Percentiles rank a stretch among this genome's conserved stretches.
phyloP scores from a whole-genome alignment of 2,329 filamentous ascomycete genomes.

The Phaeophleospora eucalypticola region DNA sequence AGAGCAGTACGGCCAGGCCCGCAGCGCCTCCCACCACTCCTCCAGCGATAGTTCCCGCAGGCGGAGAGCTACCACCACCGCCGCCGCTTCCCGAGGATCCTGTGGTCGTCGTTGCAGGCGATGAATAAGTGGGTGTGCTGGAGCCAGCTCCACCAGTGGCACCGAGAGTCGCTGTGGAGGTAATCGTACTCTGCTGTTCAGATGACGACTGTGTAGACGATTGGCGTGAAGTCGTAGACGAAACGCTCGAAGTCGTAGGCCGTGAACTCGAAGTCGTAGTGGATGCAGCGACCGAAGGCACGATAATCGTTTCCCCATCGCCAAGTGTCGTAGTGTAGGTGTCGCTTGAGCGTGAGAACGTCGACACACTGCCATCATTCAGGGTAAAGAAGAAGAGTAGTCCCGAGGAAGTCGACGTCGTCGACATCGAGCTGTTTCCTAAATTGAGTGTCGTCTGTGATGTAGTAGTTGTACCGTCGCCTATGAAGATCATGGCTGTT shows the following conservation, averaged over 20 bases:
- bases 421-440: conserved; percentile 2
- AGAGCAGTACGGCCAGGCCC: conserved; percentile 50
- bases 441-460: conserved; percentile 19
- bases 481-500: conserved; percentile 18
- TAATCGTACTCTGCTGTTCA: conserved; percentile 10
- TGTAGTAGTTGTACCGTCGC: conserved; percentile 20
- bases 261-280: conserved; percentile 9
- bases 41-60: conserved; percentile 55
- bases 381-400: conserved; percentile 25
- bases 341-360: conserved; percentile 19
- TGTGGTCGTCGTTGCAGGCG: conserved; percentile 11
- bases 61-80: conserved; percentile 27
- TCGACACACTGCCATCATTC: conserved; percentile 22
- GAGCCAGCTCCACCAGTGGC: conserved; percentile 6
- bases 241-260: neutral
- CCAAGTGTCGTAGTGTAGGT: conserved; percentile 27
- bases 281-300: conserved; percentile 15
- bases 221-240: conserved; percentile 5
- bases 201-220: neutral
- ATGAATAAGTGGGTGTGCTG: conserved; percentile 7
- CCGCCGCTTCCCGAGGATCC: conserved; percentile 5
- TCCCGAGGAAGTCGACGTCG: conserved; percentile 10
- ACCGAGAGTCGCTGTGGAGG: conserved; percentile 11
- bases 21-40: conserved; percentile 61
- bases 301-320: conserved; percentile 22